Evolutionary conservation across 163 green algal species (phyloP), one percentile per base, ranked within the genome.

Genomic region (Coccomyxa subellipsoidea): DNA sequence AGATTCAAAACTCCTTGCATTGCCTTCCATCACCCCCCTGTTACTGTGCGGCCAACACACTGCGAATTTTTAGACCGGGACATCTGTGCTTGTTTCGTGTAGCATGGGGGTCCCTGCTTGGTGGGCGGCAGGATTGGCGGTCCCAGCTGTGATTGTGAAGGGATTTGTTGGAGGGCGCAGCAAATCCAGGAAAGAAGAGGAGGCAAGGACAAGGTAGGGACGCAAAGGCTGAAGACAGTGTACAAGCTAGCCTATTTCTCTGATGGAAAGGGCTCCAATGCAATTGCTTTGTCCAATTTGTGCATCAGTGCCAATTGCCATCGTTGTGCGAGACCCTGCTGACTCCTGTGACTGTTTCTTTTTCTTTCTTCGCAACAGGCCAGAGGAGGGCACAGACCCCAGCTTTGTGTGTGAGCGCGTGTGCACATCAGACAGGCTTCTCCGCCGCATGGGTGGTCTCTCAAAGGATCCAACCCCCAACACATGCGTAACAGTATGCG

Each of bases 371-470:
- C 10, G 29, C 27, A 47, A 38, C 72, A 78, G 72, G 37, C 36
- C 37, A 76, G 59, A 84, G 76, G 59, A 82, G 6, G 88, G 87
- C 79, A 82, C 69, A 4, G 89, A 94, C 38, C 88, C 87, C 0
- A 89, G 78, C 21, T 99, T 98, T 83, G 89, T 97, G 9, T 99
- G 96, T 82, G 96, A 99, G 83, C 88, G 96, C 1, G 94, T 99
- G 31, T 99, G 96, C 89, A 96, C 96, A 2, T 97, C 93, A 6
- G 87, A 96, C 66, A 87, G 91, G 36, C 85, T 99, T n/a, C 86
- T 98, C 72, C 86, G 89, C 10, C 86, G 89, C 9, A 89, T 98
- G 87, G 96, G 96, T 25, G 90, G 89, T 37, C 82, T 97, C 7
- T 90, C 93, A 29, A 98, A 98, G 91, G 93, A 98, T 72, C 90